These are phyloP conservation scores for Daldinia bambusicola DNA, from an alignment of 495 filamentous ascomycete species.

Conservation along the genomic window DNA sequence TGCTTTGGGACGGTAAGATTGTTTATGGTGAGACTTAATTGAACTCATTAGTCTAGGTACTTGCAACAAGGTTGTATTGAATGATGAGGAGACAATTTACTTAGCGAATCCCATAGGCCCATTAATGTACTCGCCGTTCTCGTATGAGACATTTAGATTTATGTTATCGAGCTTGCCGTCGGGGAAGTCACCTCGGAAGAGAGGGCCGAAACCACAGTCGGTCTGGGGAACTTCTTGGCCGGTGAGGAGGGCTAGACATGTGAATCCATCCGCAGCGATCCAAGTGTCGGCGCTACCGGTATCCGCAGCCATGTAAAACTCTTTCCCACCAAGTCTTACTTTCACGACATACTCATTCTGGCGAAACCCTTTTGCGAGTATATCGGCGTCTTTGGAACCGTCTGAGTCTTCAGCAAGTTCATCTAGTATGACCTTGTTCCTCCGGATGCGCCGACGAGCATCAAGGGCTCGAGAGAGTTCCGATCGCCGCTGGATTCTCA, in stretches of 20 bases:
- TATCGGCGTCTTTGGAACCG: slow-evolving; percentile 38
- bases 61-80: background rate
- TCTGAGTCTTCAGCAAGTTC: slow-evolving; percentile 17
- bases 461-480: slow-evolving; percentile 22
- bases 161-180: slow-evolving; percentile 59
- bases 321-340: slow-evolving; percentile 54
- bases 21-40: slow-evolving; percentile 55
- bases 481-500: slow-evolving; percentile 19
- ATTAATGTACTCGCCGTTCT: slow-evolving; percentile 62
- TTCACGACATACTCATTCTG: slow-evolving; percentile 47
- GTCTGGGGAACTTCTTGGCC: slow-evolving; percentile 42
- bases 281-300: slow-evolving; percentile 73
- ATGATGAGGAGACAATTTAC: slow-evolving; percentile 15
- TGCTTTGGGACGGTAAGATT: slow-evolving; percentile 62
- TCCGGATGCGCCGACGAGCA: slow-evolving; percentile 20
- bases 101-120: slow-evolving; percentile 66
- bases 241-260: slow-evolving; percentile 55
- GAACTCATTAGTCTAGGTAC: background rate
- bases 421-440: slow-evolving; percentile 11
- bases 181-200: slow-evolving; percentile 54
- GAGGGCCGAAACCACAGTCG: slow-evolving; percentile 60
- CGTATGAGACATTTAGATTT: slow-evolving; percentile 67
- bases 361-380: slow-evolving; percentile 33
- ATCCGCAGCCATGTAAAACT: slow-evolving; percentile 65
- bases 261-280: slow-evolving; percentile 59